phyloP scores from a whole-genome alignment of 1,284 basidiomycete species.

The Ceratobasidium sp. region DNA sequence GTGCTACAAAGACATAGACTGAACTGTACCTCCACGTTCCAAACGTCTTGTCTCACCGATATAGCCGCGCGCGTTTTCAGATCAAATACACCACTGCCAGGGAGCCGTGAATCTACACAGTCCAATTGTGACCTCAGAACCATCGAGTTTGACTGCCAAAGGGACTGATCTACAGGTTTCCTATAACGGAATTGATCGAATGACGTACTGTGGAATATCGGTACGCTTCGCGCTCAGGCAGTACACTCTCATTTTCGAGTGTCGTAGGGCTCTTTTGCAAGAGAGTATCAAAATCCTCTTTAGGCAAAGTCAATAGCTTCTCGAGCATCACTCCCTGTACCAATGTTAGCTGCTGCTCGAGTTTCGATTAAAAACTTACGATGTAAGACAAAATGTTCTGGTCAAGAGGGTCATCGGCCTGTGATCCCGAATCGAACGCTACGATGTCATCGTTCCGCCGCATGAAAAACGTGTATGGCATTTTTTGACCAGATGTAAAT shows the following conservation, averaged over 20 bases:
- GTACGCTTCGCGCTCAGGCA: conserved; percentile 68
- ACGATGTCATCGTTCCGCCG: conserved; percentile 70
- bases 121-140: conserved; percentile 97
- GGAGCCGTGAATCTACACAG: conserved; percentile 80
- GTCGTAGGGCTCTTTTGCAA: conserved; percentile 56
- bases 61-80: conserved; percentile 93
- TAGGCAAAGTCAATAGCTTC: conserved; percentile 80
- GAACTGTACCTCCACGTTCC: conserved; percentile 75
- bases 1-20: neutral
- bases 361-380: conserved; percentile 55
- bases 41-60: conserved; percentile 83
- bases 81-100: conserved; percentile 92
- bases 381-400: conserved; percentile 83
- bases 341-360: neutral
- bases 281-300: conserved; percentile 70
- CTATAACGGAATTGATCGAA: neutral
- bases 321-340: conserved; percentile 85
- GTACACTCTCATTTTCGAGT: neutral
- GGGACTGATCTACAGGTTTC: neutral
- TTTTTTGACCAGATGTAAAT: conserved; percentile 83
- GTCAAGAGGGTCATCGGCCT: conserved; percentile 55
- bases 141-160: conserved; percentile 55
- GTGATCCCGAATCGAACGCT: conserved; percentile 74
- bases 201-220: conserved; percentile 77
- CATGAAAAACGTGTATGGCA: conserved; percentile 78